Base-by-base conservation (phyloP, 2,329 filamentous ascomycete species). In the Exophiala sp. region DNA sequence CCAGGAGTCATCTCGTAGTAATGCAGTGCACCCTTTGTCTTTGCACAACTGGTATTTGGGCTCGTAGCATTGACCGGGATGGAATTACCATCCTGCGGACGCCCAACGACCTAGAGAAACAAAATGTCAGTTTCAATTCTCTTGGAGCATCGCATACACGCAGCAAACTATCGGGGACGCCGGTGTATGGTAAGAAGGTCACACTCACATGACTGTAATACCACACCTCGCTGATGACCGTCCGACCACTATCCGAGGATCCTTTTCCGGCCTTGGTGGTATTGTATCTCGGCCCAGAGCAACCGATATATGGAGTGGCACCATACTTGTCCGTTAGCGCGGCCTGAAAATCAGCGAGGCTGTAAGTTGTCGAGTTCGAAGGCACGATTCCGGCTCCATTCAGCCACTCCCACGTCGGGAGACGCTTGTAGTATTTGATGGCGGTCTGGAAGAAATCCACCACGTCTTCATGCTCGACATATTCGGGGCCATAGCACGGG, bases 391-490 rank as follows among this genome's bases (percentile, higher is more conserved):
- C 69, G 8, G 70, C 71, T 2, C 68, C 68, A 1, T 71, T 63
- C n/a, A 85, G 72, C 79, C 80, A 85, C 34, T 67, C 63, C 62
- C 69, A 83, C 1, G 81, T 85, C 0, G 81, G 81, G 40, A 82
- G 71, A 3, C 66, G 67, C 59, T 70, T 70, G 70, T 79, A 81
- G 66, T 78, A 84, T 32, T 68, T 63, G 47, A 82, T 73, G 10
- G 75, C 68, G 0, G 81, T 83, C 63, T 78, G 71, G 69, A 81
- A 83, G 68, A 77, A 85, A 55, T 83, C 77, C 27, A 81, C 69
- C 1, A 85, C 73, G 19, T 85, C 81, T 52, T 75, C 68, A 64
- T 82, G 76, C 57, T 76, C 44, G 41, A 64, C 62, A 63, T 81
- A 80, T 54, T 71, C 61, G 3, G 80, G 78, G 0, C 79, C 79